phyloP scores from a whole-genome alignment of 805 yeast genomes.

The Jamesozyma lodderae region DNA sequence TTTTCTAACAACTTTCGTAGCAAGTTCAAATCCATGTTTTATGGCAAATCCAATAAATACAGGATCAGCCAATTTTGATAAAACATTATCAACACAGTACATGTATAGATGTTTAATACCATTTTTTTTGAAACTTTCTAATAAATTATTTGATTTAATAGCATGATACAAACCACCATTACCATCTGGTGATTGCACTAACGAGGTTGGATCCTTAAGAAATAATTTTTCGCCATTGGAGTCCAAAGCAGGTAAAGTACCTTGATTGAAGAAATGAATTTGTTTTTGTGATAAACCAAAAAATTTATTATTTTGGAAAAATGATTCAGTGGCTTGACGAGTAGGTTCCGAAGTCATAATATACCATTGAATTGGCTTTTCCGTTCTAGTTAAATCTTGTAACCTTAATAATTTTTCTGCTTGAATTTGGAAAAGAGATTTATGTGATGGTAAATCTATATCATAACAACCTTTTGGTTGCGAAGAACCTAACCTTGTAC shows the following conservation, averaged over 20 bases:
- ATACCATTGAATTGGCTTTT: slow-evolving; percentile 58
- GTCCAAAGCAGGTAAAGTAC: slow-evolving; percentile 84
- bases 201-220: slow-evolving; percentile 42
- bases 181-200: slow-evolving; percentile 92
- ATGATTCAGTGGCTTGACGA: slow-evolving; percentile 59
- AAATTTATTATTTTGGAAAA: slow-evolving; percentile 49
- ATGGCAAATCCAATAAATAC: slow-evolving; percentile 74
- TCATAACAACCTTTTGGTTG: slow-evolving; percentile 92
- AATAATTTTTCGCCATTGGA: slow-evolving; percentile 61
- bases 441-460: slow-evolving; percentile 73
- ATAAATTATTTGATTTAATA: slow-evolving; percentile 48
- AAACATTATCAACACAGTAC: slow-evolving; percentile 93
- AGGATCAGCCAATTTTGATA: slow-evolving; percentile 92
- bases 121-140: slow-evolving; percentile 56
- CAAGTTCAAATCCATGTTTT: slow-evolving; percentile 54
- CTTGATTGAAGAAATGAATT: slow-evolving; percentile 83
- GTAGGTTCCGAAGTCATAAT: slow-evolving; percentile 95
- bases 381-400: slow-evolving; percentile 30
- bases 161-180: slow-evolving; percentile 96
- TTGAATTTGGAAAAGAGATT: slow-evolving; percentile 84
- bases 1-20: slow-evolving; percentile 93
- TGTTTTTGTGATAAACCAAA: slow-evolving; percentile 62
- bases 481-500: slow-evolving; percentile 84
- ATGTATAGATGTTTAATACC: slow-evolving; percentile 86
- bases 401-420: slow-evolving; percentile 71